Evolutionary conservation across 2,329 filamentous ascomycete species (phyloP).

Genomic region (Colletotrichum sp.): DNA sequence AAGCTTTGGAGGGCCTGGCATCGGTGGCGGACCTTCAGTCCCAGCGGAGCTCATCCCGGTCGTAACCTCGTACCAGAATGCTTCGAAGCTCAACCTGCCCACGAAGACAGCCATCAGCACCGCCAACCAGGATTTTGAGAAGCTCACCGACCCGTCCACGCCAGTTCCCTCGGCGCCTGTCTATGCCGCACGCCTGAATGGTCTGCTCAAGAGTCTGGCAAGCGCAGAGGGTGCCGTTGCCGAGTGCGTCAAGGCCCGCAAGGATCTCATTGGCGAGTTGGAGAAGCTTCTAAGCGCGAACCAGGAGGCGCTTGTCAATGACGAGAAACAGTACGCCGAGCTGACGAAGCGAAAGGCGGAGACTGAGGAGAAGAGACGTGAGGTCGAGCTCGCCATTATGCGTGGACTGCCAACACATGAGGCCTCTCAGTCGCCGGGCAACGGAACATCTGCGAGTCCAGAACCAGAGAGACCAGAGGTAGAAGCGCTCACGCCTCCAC

Average conservation of each 20-base stretch:
- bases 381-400: constrained; percentile 92
- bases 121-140: constrained; percentile 83
- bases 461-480: constrained; percentile 74
- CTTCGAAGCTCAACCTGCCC: constrained; percentile 74
- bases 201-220: constrained; percentile 86
- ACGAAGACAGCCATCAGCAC: constrained; percentile 70
- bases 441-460: constrained; percentile 49
- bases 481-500: constrained; percentile 85
- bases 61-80: constrained; percentile 73
- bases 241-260: constrained; percentile 86
- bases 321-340: constrained; percentile 69
- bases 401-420: constrained; percentile 71
- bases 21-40: constrained; percentile 58
- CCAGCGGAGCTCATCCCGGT: constrained; percentile 80
- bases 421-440: constrained; percentile 51
- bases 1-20: constrained; percentile 68
- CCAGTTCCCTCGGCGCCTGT: constrained; percentile 82
- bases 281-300: constrained; percentile 83
- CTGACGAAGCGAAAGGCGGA: constrained; percentile 70
- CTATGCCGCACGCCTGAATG: constrained; percentile 86
- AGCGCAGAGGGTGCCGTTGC: constrained; percentile 88
- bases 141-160: constrained; percentile 74
- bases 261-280: constrained; percentile 76
- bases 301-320: constrained; percentile 69
- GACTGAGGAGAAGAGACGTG: constrained; percentile 82